Evolutionary conservation across 2,329 filamentous ascomycete species (phyloP), one percentile per base, ranked within the genome.

Genomic region (Eurotiales sp.): DNA sequence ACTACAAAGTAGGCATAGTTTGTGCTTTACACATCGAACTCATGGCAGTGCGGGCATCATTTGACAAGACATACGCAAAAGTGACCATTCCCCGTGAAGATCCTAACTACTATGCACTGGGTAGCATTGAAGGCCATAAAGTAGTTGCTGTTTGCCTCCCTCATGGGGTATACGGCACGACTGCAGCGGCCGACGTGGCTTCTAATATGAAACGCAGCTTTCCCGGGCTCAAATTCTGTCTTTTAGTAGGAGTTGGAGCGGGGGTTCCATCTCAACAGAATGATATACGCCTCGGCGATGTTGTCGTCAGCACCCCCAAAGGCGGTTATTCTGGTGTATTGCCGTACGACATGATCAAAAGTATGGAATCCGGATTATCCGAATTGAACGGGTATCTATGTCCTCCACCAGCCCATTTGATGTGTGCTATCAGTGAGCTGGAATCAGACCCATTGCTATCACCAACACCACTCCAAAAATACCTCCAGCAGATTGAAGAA

Each of bases 1-100:
- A 57, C 22, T 68, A 67, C 39, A 56, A 53, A 43, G 58, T 68
- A 11, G 65, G 59, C 1, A 61, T 61, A 40, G 55, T 68, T 1
- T 66, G 61, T 32, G 61, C 64, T 25, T 50, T 65, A 22, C 51
- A 46, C 2, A 47, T 55, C 8, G 64, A 68, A 45, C 52, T 65
- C 2, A 46, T 58, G 36, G 64, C 64, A 3, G 61, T 63, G 2
- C 57, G 56, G 23, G 52, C 53, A 5, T 37, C 59, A n/a, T 61
- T 66, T 25, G 62, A 66, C 39, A 37, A 57, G 39, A 30, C 44
- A 15, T 56, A 61, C 47, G 29, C 51, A 2, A 50, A 51, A 11
- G 37, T 41, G 11, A 21, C 36, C 7, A 37, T 55, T 2, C 8
- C 39, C 1, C 22, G 39, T 5, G 41, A 22, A 32, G 62, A 66